Evolutionary conservation across 192 early-diverging fungal genomes (phyloP).

Genomic region (Entomortierella parvispora): DNA sequence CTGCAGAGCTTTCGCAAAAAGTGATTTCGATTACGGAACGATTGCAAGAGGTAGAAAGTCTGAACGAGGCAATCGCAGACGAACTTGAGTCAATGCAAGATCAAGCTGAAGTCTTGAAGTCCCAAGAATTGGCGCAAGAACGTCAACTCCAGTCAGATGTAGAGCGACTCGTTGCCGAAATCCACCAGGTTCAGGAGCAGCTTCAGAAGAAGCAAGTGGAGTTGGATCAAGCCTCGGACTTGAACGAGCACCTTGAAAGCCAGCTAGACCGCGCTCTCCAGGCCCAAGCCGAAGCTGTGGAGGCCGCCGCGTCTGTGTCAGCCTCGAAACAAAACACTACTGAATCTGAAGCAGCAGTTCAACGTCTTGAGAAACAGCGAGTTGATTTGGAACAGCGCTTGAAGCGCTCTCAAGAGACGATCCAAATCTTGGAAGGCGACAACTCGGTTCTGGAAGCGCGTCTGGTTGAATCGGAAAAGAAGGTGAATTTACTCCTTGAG

Average conservation of each 20-base stretch:
- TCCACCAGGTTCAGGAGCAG: slow-evolving; percentile 35
- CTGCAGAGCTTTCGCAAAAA: slow-evolving; percentile 45
- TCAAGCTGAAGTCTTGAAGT: slow-evolving; percentile 8
- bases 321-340: not conserved
- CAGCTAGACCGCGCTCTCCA: slow-evolving; percentile 38
- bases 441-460: slow-evolving; percentile 36
- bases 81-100: slow-evolving; percentile 34
- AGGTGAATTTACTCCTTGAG: slow-evolving; percentile 30
- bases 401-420: slow-evolving; percentile 25
- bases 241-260: slow-evolving; percentile 42
- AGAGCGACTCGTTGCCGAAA: slow-evolving; percentile 35
- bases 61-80: slow-evolving; percentile 30
- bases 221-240: slow-evolving; percentile 24
- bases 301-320: slow-evolving; percentile 1
- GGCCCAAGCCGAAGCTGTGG: slow-evolving; percentile 14
- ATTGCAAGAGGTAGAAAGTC: slow-evolving; percentile 26
- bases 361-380: slow-evolving; percentile 20
- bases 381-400: slow-evolving; percentile 33
- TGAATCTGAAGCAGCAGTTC: not conserved
- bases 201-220: slow-evolving; percentile 20
- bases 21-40: slow-evolving; percentile 33
- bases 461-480: slow-evolving; percentile 39
- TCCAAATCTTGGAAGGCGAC: slow-evolving; percentile 21
- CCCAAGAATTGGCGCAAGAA: slow-evolving; percentile 13
- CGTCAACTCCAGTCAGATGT: slow-evolving; percentile 39